These are phyloP conservation scores for Neltuma alba DNA, from an alignment of 306 rosid species.

Conservation along the genomic window DNA sequence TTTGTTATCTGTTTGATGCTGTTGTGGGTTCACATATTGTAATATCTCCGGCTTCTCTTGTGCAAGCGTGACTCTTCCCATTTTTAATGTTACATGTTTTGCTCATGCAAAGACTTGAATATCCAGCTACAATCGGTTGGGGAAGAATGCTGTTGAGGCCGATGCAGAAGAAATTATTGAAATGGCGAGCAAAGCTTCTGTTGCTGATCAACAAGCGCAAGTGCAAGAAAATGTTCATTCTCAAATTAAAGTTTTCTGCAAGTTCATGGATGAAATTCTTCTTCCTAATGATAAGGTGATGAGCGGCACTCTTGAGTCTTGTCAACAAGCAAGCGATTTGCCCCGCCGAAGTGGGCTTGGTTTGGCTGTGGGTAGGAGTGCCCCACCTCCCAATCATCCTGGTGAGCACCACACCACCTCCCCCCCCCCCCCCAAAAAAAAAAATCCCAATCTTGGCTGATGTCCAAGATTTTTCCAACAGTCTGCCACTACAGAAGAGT, in stretches of 20 bases:
- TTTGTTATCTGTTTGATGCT: conserved; percentile 1
- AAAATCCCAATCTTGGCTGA: too few relatives aligned
- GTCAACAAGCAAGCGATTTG: conserved; percentile 41
- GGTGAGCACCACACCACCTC: too few relatives aligned
- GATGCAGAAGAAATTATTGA: conserved; percentile 74
- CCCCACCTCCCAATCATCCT: conserved; percentile 34
- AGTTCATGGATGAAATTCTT: conserved; percentile 77
- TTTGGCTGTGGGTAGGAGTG: conserved; percentile 70
- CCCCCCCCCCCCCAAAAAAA: too few relatives aligned
- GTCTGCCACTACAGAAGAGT: neutral
- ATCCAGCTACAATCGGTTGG: conserved; percentile 79
- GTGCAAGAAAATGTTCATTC: conserved; percentile 85
- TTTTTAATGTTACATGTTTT: conserved; percentile 24
- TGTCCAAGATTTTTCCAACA: too few relatives aligned
- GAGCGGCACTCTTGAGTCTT: conserved; percentile 44
- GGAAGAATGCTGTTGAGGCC: conserved; percentile 62
- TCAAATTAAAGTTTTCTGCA: conserved; percentile 62
- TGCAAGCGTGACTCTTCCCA: conserved; percentile 17
- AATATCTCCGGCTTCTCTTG: conserved; percentile 8
- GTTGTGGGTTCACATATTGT: conserved; percentile 6
- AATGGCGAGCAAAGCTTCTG: conserved; percentile 68
- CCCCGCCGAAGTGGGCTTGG: conserved; percentile 77
- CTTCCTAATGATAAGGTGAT: conserved; percentile 48
- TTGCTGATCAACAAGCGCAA: conserved; percentile 74
- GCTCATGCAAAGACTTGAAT: conserved; percentile 49